Evolutionary conservation across 371 early-diverging fungal species (phyloP).

Genomic region (Mucor mucedo): DNA sequence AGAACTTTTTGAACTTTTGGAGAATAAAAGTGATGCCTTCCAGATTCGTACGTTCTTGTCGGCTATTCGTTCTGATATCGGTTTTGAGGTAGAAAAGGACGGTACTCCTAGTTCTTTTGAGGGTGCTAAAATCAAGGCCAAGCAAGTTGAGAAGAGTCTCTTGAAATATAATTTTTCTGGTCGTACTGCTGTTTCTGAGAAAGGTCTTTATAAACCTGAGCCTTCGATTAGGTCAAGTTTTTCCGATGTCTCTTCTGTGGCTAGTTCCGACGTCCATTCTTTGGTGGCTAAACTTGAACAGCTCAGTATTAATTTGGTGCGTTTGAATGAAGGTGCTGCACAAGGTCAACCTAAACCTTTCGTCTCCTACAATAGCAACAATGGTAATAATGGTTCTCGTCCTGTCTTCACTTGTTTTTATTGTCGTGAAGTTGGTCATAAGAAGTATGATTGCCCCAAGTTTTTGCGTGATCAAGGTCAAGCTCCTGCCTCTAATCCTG

Average conservation of each 20-base stretch:
- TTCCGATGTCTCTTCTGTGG: not conserved
- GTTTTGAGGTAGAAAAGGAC: slow-evolving; percentile 19
- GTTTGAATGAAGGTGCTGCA: not conserved
- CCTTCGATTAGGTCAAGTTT: not conserved
- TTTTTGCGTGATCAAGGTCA: not conserved
- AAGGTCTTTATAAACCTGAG: not conserved
- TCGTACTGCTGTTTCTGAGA: not conserved
- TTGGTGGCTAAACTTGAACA: slow-evolving; percentile 12
- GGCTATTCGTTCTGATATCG: slow-evolving; percentile 6
- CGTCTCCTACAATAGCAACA: not conserved
- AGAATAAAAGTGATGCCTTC: not conserved
- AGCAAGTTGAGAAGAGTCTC: slow-evolving; percentile 7
- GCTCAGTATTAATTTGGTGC: slow-evolving; percentile 11
- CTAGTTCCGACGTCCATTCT: not conserved
- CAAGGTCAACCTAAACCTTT: not conserved
- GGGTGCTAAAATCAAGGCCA: slow-evolving; percentile 5
- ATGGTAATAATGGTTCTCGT: not conserved
- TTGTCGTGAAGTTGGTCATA: slow-evolving; percentile 1
- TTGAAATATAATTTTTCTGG: not conserved
- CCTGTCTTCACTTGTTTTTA: not conserved
- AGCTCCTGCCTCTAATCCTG: not conserved
- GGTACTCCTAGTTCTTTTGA: not conserved
- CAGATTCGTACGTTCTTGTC: slow-evolving; percentile 18
- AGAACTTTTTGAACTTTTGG: slow-evolving; percentile 12
- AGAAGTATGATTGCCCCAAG: not conserved